Base-by-base conservation (phyloP, 2,329 filamentous ascomycete species). In the Ophiostoma australiae region DNA sequence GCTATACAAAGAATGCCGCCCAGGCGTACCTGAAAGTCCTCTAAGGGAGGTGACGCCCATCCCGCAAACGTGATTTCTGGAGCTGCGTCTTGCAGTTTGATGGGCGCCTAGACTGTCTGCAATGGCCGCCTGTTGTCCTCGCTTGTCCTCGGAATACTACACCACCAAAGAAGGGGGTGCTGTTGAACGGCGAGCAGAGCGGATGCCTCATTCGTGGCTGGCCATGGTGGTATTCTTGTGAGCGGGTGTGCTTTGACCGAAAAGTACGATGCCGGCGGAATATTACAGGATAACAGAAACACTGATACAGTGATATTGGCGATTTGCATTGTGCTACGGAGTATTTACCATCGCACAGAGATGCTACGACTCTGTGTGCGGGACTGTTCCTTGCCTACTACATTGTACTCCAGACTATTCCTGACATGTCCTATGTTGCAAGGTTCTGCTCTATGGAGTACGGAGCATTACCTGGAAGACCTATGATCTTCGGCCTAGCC, bases 141-240 rank as follows among this genome's bases (percentile, higher is more conserved):
- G 52, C n/a, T 58, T 58, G 52, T 58, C 23, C 6, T 58, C 52
- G n/a, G 52, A 27, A 58, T 58, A 58, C 52, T 58, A 58, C 52
- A 15, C 52, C 31, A 58, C 23, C 52, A 58, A n/a, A n/a, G n/a
- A n/a, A n/a, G 27, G 52, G 52, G 52, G 52, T 23, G n/a, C 23
- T 58, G 23, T 58, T 58, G 52, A 58, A 58, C 52, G 52, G 52
- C 52, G 52, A 58, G 52, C 52, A 58, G 23, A 58, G 39, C 39
- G 8, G 15, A 10, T 48, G 44, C 17, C 44, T 20, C 44, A 48
- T 11, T 20, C 20, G 7, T 48, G 20, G 44, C 6, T 48, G 20
- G 44, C 6, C 17, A 48, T 48, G 44, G 52, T 58, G 52, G n/a
- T 27, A 58, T 58, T 58, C 17, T 20, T n/a, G 15, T 48, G 17